Evolutionary conservation across 768 basidiomycete genomes (phyloP).

Genomic region (Botryobasidium botryosum): DNA sequence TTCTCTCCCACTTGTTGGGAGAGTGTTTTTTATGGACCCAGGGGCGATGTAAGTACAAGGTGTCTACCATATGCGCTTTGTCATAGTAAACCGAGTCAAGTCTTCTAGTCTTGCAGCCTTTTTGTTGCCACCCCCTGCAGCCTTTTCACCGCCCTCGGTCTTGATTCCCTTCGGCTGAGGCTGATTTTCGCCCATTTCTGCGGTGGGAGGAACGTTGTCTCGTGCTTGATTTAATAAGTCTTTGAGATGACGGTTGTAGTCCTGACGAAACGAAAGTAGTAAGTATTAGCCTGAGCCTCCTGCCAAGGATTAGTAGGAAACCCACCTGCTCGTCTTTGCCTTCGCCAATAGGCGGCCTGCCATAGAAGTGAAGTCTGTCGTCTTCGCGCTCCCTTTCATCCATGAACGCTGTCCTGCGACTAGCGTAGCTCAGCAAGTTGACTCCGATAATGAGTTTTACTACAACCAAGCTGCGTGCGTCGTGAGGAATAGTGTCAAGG

Average conservation of each 20-base stretch:
- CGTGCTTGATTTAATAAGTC: slow-evolving; percentile 45
- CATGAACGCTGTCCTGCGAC: slow-evolving; percentile 46
- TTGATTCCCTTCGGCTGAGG: slow-evolving; percentile 9
- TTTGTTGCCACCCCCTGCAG: slow-evolving; percentile 24
- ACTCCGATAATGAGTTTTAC: slow-evolving; percentile 90
- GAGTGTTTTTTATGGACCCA: too few species aligned
- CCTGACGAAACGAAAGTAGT: slow-evolving; percentile 23
- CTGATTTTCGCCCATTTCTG: slow-evolving; percentile 53
- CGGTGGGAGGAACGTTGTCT: slow-evolving; percentile 48
- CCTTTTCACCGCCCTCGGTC: slow-evolving; percentile 11
- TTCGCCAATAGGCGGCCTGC: slow-evolving; percentile 82
- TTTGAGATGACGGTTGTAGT: slow-evolving; percentile 71
- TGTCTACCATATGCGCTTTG: slow-evolving; percentile 72
- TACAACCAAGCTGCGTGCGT: slow-evolving; percentile 39
- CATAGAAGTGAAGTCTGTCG: slow-evolving; percentile 73
- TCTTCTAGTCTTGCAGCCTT: slow-evolving; percentile 67
- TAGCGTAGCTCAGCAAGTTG: slow-evolving; percentile 70
- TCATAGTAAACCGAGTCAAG: slow-evolving; percentile 89
- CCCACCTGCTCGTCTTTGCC: slow-evolving; percentile 68
- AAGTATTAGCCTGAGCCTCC: not conserved
- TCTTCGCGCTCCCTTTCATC: slow-evolving; percentile 48
- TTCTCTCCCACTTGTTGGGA: too few species aligned
- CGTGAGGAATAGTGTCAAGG: not conserved
- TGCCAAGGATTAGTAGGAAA: slow-evolving; percentile 5
- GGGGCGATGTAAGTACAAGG: too few species aligned